Conservation (phyloP, 2,329 filamentous ascomycete species). For the Curvularia sp. region DNA sequence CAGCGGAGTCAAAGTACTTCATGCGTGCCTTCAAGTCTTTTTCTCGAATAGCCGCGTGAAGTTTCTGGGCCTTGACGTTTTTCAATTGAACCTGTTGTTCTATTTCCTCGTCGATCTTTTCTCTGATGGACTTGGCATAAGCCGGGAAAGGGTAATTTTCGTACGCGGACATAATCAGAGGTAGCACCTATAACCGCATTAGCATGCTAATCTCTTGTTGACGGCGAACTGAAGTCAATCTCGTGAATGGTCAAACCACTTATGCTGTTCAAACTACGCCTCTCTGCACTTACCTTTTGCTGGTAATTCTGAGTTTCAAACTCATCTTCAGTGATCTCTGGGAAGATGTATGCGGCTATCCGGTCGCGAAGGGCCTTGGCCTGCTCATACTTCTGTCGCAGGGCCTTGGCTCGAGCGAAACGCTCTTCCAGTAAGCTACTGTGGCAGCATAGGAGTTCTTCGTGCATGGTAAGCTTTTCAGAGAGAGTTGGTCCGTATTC, state of each 20-base stretch:
- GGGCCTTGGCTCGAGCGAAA: background rate
- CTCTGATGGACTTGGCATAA: background rate
- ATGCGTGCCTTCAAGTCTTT: background rate
- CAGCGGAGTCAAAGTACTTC: background rate
- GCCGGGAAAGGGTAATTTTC: background rate
- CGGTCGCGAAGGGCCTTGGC: background rate
- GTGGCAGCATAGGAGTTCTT: background rate
- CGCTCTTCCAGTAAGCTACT: background rate
- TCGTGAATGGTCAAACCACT: background rate
- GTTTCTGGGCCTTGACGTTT: background rate
- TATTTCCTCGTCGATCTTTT: background rate
- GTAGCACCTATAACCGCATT: background rate
- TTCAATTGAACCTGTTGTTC: background rate
- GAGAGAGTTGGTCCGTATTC: background rate
- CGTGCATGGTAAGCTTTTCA: background rate
- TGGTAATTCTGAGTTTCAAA: background rate
- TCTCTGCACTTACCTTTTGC: background rate
- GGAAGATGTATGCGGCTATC: background rate
- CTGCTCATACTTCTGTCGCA: background rate
- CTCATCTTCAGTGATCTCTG: background rate
- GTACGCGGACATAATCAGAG: background rate
- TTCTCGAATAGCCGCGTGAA: background rate
- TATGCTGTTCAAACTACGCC: background rate
- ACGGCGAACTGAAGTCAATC: background rate
- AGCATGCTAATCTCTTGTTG: background rate